Base-by-base conservation (phyloP, 140 eudicot genomes). In the Flaveria floridana region DNA sequence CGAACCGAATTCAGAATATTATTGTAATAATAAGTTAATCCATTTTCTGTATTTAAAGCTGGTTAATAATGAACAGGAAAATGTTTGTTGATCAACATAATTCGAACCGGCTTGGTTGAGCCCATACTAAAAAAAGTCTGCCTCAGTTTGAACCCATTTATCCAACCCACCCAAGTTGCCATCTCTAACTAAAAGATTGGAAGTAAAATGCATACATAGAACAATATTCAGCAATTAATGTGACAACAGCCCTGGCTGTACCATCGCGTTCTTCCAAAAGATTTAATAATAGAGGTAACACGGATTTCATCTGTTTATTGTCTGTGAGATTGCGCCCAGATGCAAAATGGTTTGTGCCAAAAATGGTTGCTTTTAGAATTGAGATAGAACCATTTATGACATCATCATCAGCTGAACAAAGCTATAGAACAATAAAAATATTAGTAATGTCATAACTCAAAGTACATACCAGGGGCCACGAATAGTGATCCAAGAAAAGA, bases 251-350 rank as follows among this genome's bases (percentile, higher is more conserved):
- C 83, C 84, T 86, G 42, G 91, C 86, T 50, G 95, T 81, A 37
- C 91, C 88, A 58, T 93, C 98, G 10, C 84, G 85, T 74, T 84
- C 91, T 76, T 89, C 98, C 77, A 93, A 80, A 80, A 93, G 88
- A 72, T 78, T 74, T 57, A 92, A 74, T 55, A 93, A 75, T 56
- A 79, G 18, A 73, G 90, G 95, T 46, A 93, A 51, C 55, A 76
- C 57, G 26, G 89, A 77, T 62, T 87, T 85, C 86, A 88, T 83
- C 68, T 93, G 86, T 80, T 81, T 79, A 72, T 68, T 57, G 82
- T 86, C 86, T 61, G 64, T 51, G 70, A 74, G 79, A 83, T 74
- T 81, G 53, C 85, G 37, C 30, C 84, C 86, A 69, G 89, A 76
- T 58, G 73, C 66, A 59, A 74, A 52, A 76, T 79, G 82, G 52